These are phyloP conservation scores for Cardiospermum halicacabum DNA, from an alignment of 345 rosid species.

Conservation along the genomic window DNA sequence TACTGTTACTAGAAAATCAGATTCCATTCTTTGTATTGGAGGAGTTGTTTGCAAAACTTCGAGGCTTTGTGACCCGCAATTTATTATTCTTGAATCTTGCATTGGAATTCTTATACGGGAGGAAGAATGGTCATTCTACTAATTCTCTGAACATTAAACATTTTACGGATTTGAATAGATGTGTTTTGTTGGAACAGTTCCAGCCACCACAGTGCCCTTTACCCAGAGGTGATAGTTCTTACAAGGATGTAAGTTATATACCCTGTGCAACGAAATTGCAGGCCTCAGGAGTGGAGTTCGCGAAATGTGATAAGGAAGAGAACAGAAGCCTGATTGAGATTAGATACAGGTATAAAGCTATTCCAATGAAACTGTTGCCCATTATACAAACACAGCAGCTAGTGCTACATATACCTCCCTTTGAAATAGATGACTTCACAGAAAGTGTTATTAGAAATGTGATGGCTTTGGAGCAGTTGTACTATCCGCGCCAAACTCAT, in stretches of 20 bases:
- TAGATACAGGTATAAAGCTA: no score
- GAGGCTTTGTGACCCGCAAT: no score
- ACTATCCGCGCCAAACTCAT: neutral
- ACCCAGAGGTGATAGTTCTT: rapidly evolving
- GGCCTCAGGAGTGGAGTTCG: slow-evolving; percentile 20
- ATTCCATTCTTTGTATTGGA: slow-evolving; percentile 21
- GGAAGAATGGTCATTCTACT: no score
- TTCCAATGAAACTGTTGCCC: neutral
- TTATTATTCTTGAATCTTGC: neutral
- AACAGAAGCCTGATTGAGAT: no score
- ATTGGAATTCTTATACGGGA: neutral
- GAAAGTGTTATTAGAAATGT: slow-evolving; percentile 13
- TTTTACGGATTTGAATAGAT: neutral
- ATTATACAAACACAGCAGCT: no score
- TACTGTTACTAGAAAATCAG: slow-evolving; percentile 9
- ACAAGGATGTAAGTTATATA: neutral
- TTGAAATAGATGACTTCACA: slow-evolving; percentile 9
- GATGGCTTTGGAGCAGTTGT: slow-evolving; percentile 31
- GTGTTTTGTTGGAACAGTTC: neutral
- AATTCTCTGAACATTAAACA: neutral
- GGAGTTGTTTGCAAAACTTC: no score
- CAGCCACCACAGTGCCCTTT: no score
- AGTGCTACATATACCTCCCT: slow-evolving; percentile 20
- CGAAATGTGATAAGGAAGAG: no score
- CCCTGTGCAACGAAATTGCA: slow-evolving; percentile 21